Conservation (phyloP, 225 moss, liverwort and hornwort genomes). For the Marchantia paleacea region DNA sequence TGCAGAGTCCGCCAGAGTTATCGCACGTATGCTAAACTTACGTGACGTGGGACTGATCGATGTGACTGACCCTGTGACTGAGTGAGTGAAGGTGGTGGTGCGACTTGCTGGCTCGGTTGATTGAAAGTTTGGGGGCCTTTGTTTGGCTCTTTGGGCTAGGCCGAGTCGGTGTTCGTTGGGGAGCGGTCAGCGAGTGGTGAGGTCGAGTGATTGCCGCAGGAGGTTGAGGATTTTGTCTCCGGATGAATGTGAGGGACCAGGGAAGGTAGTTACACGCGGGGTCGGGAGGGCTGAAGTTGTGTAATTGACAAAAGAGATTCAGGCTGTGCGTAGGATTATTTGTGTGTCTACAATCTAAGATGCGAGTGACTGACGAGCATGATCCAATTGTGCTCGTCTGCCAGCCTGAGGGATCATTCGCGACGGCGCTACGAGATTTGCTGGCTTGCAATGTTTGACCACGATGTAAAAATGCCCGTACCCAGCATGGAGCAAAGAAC, state of each 20-base stretch:
- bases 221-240: background rate
- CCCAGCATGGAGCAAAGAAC: background rate
- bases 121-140: background rate
- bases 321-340: background rate
- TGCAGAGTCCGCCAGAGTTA: background rate
- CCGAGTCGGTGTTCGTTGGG: background rate
- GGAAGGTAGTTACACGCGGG: conserved; percentile 1
- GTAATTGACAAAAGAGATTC: background rate
- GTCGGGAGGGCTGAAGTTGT: background rate
- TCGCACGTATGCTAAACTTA: background rate
- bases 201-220: background rate
- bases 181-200: background rate
- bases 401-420: background rate
- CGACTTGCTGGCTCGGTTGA: background rate
- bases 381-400: conserved; percentile 3
- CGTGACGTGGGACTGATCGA: background rate
- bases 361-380: conserved; percentile 8
- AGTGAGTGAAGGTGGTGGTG: background rate
- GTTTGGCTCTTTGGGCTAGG: background rate
- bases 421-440: conserved; percentile 8
- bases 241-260: background rate
- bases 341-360: background rate
- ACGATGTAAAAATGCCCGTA: conserved; percentile 11
- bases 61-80: background rate
- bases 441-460: conserved; percentile 12